phyloP scores from a whole-genome alignment of 2,329 filamentous ascomycete genomes.

The Diplodia intermedia region DNA sequence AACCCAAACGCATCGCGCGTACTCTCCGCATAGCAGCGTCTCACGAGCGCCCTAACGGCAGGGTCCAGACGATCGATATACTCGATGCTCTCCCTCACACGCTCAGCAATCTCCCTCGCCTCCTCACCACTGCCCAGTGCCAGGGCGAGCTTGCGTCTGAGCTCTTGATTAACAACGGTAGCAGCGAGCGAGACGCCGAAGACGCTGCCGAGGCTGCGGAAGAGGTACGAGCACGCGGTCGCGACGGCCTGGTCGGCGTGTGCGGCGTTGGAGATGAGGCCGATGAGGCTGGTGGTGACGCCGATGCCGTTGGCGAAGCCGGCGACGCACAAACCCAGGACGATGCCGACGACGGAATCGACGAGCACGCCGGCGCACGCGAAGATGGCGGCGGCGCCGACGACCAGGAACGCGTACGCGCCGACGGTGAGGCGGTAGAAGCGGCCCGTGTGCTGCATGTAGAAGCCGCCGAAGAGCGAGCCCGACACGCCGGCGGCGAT shows the following conservation, averaged over 20 bases:
- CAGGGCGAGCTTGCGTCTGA: constrained; percentile 63
- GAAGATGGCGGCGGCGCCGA: constrained; percentile 64
- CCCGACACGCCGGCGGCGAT: constrained; percentile 69
- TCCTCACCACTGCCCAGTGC: constrained; percentile 64
- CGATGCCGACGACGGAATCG: constrained; percentile 60
- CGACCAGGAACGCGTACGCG: constrained; percentile 61
- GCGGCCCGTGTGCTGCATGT: constrained; percentile 73
- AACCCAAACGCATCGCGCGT: constrained; percentile 60
- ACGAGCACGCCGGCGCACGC: constrained; percentile 63
- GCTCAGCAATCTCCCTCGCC: constrained; percentile 70
- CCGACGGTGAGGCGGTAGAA: constrained; percentile 73
- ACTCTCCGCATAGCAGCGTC: constrained; percentile 69
- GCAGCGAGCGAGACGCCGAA: constrained; percentile 73
- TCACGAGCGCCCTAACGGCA: constrained; percentile 52
- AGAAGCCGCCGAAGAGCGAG: constrained; percentile 67
- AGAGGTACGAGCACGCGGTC: constrained; percentile 81
- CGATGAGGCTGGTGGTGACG: constrained; percentile 75
- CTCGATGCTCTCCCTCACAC: constrained; percentile 72
- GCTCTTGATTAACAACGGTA: constrained; percentile 72
- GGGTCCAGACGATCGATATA: constrained; percentile 56
- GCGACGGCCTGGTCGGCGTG: constrained; percentile 74
- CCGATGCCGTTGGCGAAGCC: constrained; percentile 65
- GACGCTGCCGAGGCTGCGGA: constrained; percentile 73
- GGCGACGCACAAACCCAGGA: constrained; percentile 63
- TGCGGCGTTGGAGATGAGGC: constrained; percentile 72